Evolutionary conservation across 2,329 filamentous ascomycete genomes (phyloP), one percentile per base, ranked within the genome.

Genomic region (Emericellopsis cladophorae): DNA sequence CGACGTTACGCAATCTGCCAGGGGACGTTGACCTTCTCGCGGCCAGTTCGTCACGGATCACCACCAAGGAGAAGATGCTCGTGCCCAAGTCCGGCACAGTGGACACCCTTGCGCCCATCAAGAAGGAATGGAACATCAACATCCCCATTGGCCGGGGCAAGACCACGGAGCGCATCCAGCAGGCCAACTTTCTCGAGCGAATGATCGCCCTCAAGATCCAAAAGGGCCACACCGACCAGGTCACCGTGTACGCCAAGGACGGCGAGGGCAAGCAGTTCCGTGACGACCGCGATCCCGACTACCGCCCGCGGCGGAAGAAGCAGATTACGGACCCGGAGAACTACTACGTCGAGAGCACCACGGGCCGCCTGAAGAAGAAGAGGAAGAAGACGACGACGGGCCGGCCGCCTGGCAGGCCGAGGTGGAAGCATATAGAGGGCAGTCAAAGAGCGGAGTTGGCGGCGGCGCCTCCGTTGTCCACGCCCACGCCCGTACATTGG

Each of bases 1-100:
- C 72, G 4, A 57, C 59, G 8, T 55, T 74, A 32, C 71, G 68
- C n/a, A 62, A 66, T 21, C 67, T 75, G 22, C 65, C 62, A 26
- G 67, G 72, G 18, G 70, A 74, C 21, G 77, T 85, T 31, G 82
- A 89, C 53, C 66, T 93, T 5, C 64, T 93, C 4, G 81, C 75
- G n/a, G 75, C 79, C 31, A 81, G 79, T 45, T 75, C 76, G 39
- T 73, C 80, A 9, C 79, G 84, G 43, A 74, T 93, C 44, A 65
- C 82, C 36, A 83, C 83, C 11, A 74, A 67, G 26, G 78, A 81
- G 46, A 76, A 76, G 44, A 68, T 73, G 31, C 58, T 87, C 12
- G 67, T 68, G 37, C 66, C 69, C 16, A 68, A 64, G 31, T 51
- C 57, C 22, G 49, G 48, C 6, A 54, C 50, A 11, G 54, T 60